Base-by-base conservation (phyloP, 129 eudicot species). In the Arctium lappa region DNA sequence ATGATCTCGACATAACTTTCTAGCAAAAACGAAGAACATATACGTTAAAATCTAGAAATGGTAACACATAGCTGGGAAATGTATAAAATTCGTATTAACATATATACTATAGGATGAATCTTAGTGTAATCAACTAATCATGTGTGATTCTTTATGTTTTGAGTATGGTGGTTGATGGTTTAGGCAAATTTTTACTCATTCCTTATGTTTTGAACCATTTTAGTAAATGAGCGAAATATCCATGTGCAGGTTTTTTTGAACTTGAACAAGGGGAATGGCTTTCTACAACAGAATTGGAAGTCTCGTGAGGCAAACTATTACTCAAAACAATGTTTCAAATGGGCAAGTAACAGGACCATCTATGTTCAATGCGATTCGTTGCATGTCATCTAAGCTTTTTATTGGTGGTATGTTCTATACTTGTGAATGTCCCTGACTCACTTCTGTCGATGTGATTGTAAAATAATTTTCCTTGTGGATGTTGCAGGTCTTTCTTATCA, bases 381-480 rank as follows among this genome's bases (percentile, higher is more conserved):
- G 83, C 90, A 92, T 92, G 97, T 93, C 96, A 12, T 72, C 90
- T 1, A 94, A 91, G 92, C 97, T 94, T 79, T 94, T 92, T 84
- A 50, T 92, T 81, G 98, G 97, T 69, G 94, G 98, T 94, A 87
- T 88, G 82, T 29, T 16, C 8, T 62, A 78, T 0, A n/a, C 29
- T 32, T 81, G 72, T 37, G 29, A 8, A 44, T 29, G 31, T 48
- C 22, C 9, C 18, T 29, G 74, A 40, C 6, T 66, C 8, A 10
- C 22, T 78, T 42, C 31, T 70, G 15, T 69, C 27, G 3, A 46
- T 60, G n/a, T 78, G 69, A 37, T 69, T 38, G n/a, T 76, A 70
- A 9, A 79, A 1, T 50, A 36, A 60, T 27, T 38, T 56, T n/a
- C 1, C 2, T 18, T 69, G 7, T 34, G 22, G 42, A 76, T 86